Conservation (phyloP, 345 rosid species). For the Hibiscus tridactylites region DNA sequence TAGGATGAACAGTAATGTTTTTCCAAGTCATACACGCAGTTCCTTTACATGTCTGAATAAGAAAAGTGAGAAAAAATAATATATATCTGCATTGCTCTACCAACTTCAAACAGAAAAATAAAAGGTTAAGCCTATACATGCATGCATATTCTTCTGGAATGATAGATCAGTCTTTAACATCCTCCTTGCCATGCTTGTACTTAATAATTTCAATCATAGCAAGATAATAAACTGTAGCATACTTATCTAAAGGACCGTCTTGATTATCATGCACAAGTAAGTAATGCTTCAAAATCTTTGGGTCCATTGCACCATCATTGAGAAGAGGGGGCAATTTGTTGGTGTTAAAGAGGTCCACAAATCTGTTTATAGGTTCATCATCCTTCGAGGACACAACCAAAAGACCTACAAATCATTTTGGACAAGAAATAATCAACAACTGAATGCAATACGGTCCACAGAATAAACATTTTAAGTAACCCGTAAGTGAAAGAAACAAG, state of each 20-base stretch:
- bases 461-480: neutral
- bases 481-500: constrained; percentile 5
- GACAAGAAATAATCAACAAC: neutral
- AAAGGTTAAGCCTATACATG: neutral
- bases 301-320: constrained; percentile 89
- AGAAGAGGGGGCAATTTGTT: constrained; percentile 72
- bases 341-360: constrained; percentile 80
- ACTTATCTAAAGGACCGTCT: constrained; percentile 78
- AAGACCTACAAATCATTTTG: constrained; percentile 60
- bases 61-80: neutral
- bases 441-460: neutral
- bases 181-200: neutral
- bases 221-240: constrained; percentile 18
- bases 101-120: neutral
- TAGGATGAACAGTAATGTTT: neutral
- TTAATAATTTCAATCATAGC: constrained; percentile 7
- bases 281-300: constrained; percentile 78
- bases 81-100: neutral
- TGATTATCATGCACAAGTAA: constrained; percentile 89
- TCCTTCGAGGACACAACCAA: constrained; percentile 88
- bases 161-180: neutral
- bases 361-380: constrained; percentile 69
- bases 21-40: neutral
- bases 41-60: neutral
- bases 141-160: neutral